Evolutionary conservation across 1,284 basidiomycete genomes (phyloP).

Genomic region (Cryptococcus sp.): DNA sequence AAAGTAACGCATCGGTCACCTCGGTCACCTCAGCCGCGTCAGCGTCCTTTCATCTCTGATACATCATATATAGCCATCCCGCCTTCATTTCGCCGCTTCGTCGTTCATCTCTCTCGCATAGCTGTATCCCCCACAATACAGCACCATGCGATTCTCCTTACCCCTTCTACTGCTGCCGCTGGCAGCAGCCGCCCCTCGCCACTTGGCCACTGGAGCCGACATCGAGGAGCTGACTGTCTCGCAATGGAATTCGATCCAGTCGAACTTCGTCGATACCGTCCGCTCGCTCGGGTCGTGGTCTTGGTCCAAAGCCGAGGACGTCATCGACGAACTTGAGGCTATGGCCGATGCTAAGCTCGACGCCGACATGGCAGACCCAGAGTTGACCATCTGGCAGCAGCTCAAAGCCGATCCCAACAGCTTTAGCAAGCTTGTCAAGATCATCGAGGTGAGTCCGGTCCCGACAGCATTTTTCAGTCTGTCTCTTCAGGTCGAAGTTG

Average conservation of each 20-base stretch:
- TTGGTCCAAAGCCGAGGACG: conserved; percentile 35
- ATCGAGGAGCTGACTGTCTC: conserved; percentile 37
- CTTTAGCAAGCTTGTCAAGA: conserved; percentile 51
- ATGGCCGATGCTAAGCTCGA: conserved; percentile 11
- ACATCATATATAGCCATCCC: no score
- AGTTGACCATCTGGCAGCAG: conserved; percentile 50
- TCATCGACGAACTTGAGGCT: conserved; percentile 28
- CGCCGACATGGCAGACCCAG: conserved; percentile 25
- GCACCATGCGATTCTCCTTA: conserved; percentile 15
- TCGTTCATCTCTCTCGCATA: no score
- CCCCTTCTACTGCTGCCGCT: conserved; percentile 17
- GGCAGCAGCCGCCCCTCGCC: conserved; percentile 16
- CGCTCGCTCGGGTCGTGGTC: conserved; percentile 32
- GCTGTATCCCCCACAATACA: no score
- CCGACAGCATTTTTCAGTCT: background rate
- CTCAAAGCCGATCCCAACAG: conserved; percentile 45
- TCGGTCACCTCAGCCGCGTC: no score
- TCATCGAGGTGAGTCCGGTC: conserved; percentile 45
- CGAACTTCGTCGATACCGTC: conserved; percentile 30
- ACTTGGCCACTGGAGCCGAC: background rate
- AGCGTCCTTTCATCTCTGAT: no score
- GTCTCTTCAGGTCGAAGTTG: background rate
- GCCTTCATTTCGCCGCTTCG: no score
- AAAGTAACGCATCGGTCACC: no score
- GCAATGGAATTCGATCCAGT: conserved; percentile 43